Percentiles rank a stretch among this genome's conserved stretches.
Conservation (phyloP, 305 asterid species). For the Solanum hybrid region DNA sequence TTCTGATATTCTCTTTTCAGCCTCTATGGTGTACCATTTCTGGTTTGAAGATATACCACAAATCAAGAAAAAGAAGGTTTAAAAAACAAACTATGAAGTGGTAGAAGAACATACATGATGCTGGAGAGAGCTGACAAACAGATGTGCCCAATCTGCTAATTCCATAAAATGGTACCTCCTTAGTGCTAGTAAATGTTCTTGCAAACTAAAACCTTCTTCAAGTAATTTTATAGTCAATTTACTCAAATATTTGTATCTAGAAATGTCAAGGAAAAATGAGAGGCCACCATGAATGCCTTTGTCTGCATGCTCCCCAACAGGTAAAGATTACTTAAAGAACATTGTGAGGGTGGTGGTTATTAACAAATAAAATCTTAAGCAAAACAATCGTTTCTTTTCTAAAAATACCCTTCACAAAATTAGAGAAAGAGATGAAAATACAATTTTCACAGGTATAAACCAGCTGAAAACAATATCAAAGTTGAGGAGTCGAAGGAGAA, state of each 20-base stretch:
- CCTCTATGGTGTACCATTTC: conserved; percentile 84
- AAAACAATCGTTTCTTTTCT: neutral
- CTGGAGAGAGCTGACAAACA: conserved; percentile 83
- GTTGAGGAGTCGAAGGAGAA: neutral
- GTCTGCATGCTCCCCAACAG: neutral
- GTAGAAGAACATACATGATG: conserved; percentile 41
- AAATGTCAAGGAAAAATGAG: conserved; percentile 42
- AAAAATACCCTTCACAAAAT: neutral
- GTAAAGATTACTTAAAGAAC: neutral
- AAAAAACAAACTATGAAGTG: conserved; percentile 11
- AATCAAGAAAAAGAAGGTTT: conserved; percentile 24
- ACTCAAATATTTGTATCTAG: conserved; percentile 77
- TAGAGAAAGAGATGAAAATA: neutral
- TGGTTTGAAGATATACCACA: conserved; percentile 30
- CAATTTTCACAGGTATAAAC: neutral
- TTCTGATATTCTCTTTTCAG: conserved; percentile 75
- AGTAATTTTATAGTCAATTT: conserved; percentile 82
- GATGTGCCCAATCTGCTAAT: conserved; percentile 94
- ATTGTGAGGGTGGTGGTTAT: neutral
- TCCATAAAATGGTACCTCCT: conserved; percentile 93
- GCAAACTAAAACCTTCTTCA: conserved; percentile 79
- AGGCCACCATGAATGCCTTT: neutral
- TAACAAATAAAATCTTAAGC: neutral
- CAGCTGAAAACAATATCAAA: neutral
- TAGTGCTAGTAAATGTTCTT: conserved; percentile 78